A percentile compares a stretch with the other conserved stretches of the same genome.
These are phyloP conservation scores for Trametes polyzona DNA, from an alignment of 1,284 basidiomycete genomes.

Conservation along the genomic window DNA sequence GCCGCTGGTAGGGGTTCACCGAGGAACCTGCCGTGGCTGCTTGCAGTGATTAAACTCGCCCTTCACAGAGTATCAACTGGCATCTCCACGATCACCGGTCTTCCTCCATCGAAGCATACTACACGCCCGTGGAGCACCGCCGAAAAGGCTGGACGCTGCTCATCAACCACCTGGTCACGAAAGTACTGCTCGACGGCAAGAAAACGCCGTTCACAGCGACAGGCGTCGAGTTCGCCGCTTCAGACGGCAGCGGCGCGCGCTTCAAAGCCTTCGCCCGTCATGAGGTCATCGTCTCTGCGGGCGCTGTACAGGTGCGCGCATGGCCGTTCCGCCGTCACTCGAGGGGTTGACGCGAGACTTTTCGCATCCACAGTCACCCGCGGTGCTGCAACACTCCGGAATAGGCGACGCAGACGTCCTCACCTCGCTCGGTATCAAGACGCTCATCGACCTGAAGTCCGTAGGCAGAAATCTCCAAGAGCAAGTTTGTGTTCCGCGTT, in stretches of 20 bases:
- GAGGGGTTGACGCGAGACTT: not conserved
- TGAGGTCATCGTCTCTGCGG: slow-evolving; percentile 61
- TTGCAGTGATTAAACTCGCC: no score
- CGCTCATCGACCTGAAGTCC: slow-evolving; percentile 41
- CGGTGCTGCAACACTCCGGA: slow-evolving; percentile 48
- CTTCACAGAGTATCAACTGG: slow-evolving; percentile 37
- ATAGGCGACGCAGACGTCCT: slow-evolving; percentile 47
- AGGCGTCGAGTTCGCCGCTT: slow-evolving; percentile 54
- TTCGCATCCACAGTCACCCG: slow-evolving; percentile 35
- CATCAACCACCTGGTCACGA: slow-evolving; percentile 49
- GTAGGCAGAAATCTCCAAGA: slow-evolving; percentile 54
- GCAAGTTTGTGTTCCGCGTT: slow-evolving; percentile 34
- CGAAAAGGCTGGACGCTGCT: slow-evolving; percentile 43
- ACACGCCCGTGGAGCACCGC: slow-evolving; percentile 40
- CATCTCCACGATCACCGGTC: slow-evolving; percentile 38
- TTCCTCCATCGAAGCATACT: slow-evolving; percentile 47
- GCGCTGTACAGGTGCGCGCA: slow-evolving; percentile 24
- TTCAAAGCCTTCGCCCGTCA: slow-evolving; percentile 45
- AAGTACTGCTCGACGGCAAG: slow-evolving; percentile 51
- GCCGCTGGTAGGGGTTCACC: slow-evolving; percentile 41
- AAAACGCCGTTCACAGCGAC: slow-evolving; percentile 49
- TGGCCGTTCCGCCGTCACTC: no score
- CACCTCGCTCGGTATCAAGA: slow-evolving; percentile 42
- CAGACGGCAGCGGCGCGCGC: slow-evolving; percentile 24
- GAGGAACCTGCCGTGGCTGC: not conserved